Evolutionary conservation across 352 stramenopile genomes (phyloP).

Genomic region (Pseudoperonospora humuli): DNA sequence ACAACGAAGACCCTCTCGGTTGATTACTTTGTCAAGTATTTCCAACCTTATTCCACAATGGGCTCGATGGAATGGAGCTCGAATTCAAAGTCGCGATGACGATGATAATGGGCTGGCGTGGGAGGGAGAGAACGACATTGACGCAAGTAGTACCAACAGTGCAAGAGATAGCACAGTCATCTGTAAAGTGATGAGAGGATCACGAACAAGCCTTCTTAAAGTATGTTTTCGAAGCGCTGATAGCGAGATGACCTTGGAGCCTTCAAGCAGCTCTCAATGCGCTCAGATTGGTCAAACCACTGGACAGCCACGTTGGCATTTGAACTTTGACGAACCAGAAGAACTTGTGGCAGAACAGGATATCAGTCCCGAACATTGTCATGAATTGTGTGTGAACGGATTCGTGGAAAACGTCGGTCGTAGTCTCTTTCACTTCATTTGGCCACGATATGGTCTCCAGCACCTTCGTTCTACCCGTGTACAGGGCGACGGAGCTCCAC

Average conservation of each 20-base stretch:
- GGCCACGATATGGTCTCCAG: constrained; percentile 46
- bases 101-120: too few relatives aligned
- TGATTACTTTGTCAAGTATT: constrained; percentile 32
- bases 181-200: constrained; percentile 15
- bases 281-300: constrained; percentile 14
- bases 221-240: constrained; percentile 21
- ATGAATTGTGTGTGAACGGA: constrained; percentile 70
- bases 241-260: neutral
- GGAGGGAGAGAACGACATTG: too few relatives aligned
- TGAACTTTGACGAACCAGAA: constrained; percentile 24
- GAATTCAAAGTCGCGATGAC: too few relatives aligned
- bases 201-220: constrained; percentile 28
- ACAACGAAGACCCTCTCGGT: constrained; percentile 12
- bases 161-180: too few relatives aligned
- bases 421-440: constrained; percentile 59
- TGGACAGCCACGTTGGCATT: constrained; percentile 10
- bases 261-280: constrained; percentile 6
- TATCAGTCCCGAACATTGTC: constrained; percentile 57
- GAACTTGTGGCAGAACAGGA: constrained; percentile 39
- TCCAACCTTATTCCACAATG: constrained; percentile 26
- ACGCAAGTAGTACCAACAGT: too few relatives aligned
- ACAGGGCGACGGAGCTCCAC: too few relatives aligned
- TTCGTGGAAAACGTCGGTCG: constrained; percentile 54
- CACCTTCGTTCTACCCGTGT: too few relatives aligned
- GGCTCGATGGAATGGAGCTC: too few relatives aligned